These are phyloP conservation scores for Schizochytrium sp. DNA, from an alignment of 108 stramenopile genomes.

Conservation along the genomic window DNA sequence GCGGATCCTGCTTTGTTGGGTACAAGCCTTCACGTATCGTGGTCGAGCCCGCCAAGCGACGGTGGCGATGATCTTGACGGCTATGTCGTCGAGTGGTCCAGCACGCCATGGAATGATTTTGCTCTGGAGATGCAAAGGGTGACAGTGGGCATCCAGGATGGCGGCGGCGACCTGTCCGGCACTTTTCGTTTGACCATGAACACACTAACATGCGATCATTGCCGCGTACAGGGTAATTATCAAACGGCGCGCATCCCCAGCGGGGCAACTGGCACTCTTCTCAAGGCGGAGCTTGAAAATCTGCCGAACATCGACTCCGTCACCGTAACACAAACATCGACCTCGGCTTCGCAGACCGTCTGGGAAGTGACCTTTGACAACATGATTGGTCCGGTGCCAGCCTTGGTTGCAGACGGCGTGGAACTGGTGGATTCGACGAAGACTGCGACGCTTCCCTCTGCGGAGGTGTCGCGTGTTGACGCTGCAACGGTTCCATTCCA, in stretches of 20 bases:
- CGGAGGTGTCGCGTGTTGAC: background rate
- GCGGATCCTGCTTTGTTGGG: constrained; percentile 58
- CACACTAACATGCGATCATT: constrained; percentile 39
- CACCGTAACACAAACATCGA: constrained; percentile 32
- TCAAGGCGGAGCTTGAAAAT: constrained; percentile 57
- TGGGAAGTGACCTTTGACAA: background rate
- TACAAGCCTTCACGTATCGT: constrained; percentile 57
- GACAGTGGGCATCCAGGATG: constrained; percentile 35
- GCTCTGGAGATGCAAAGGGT: background rate
- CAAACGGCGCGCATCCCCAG: background rate
- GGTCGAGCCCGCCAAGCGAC: constrained; percentile 62
- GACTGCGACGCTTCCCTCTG: background rate
- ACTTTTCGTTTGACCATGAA: constrained; percentile 60
- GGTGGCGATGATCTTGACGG: constrained; percentile 64
- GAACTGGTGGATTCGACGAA: background rate
- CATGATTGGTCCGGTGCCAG: background rate
- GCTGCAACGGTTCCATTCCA: background rate
- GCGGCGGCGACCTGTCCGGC: constrained; percentile 42
- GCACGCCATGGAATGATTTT: constrained; percentile 34
- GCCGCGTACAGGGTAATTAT: background rate
- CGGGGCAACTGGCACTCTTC: constrained; percentile 22
- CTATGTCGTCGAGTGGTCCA: constrained; percentile 66
- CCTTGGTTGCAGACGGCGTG: background rate
- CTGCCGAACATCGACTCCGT: constrained; percentile 57
- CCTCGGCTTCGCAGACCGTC: background rate